phyloP scores from a whole-genome alignment of 306 rosid species.

The Prunus campanulata region DNA sequence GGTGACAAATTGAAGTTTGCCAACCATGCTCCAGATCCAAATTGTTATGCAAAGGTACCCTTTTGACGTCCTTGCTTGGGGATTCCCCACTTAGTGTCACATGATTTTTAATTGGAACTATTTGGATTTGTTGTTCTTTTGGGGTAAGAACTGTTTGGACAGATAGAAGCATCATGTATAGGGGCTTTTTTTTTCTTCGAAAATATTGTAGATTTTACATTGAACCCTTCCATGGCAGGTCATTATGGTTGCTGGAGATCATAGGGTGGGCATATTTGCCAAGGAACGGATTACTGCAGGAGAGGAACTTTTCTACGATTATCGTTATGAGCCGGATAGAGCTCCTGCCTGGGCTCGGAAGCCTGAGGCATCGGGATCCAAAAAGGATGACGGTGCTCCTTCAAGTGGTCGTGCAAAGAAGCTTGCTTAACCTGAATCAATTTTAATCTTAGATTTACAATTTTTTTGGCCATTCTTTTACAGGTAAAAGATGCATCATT shows the following conservation, averaged over 20 bases:
- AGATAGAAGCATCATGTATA: not conserved
- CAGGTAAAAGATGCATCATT: conserved; percentile 47
- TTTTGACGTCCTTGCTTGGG: not conserved
- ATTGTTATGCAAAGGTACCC: conserved; percentile 93
- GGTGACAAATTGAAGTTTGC: conserved; percentile 99
- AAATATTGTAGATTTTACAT: not conserved
- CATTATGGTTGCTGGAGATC: conserved; percentile 99
- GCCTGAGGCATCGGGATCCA: conserved; percentile 83
- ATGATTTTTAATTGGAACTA: not conserved
- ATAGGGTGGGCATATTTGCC: conserved; percentile 97
- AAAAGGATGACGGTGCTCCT: conserved; percentile 85
- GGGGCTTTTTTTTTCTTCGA: not conserved
- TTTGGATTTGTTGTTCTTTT: not conserved
- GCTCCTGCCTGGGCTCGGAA: conserved; percentile 99
- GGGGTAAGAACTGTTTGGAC: not conserved
- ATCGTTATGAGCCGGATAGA: conserved; percentile 92
- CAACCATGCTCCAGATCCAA: conserved; percentile 96
- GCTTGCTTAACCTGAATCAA: conserved; percentile 57
- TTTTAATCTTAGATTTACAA: conserved; percentile 18
- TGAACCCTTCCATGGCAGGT: conserved; percentile 50
- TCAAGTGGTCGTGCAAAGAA: conserved; percentile 98
- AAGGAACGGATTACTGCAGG: conserved; percentile 92
- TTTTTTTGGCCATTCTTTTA: conserved; percentile 55
- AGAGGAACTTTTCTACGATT: conserved; percentile 97
- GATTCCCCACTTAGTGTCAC: not conserved